Base-by-base conservation (phyloP, 2,329 filamentous ascomycete genomes). In the Pseudocercospora eumusae region DNA sequence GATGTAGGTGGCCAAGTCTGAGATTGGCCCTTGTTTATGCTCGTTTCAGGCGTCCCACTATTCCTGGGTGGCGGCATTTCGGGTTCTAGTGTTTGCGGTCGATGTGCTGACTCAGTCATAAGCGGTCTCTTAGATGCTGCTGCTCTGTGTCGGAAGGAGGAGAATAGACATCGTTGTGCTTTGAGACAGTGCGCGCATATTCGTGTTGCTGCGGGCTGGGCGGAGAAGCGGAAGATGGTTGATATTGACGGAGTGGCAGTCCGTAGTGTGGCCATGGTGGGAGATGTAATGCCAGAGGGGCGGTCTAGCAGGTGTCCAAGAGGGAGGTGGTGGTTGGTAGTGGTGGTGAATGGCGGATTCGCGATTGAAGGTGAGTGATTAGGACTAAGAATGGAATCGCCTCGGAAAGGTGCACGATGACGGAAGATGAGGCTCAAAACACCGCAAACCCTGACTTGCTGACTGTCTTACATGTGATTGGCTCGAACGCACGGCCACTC, bases 31-130 rank as follows among this genome's bases (percentile, higher is more conserved):
- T 81, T 80, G 9, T 84, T 81, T 68, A 88, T 87, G 28, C 86
- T 87, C 10, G 83, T 85, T 59, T 88, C 84, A 56, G 84, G 82
- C 28, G 83, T 76, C n/a, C 82, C 81, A 33, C 79, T 75, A 73
- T 84, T 88, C 67, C 84, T 82, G 49, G 84, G 84, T 58, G 84
- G 84, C 47, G 84, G 83, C 67, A 84, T 82, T 52, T 82, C 79
- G 0, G 82, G 76, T 15, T 82, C 79, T n/a, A 89, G 75, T 1
- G 80, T 80, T 62, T 86, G 82, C 20, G 87, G 86, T 61, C 83
- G 84, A 69, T 88, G 87, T 53, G 85, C 84, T 18, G 85, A 87
- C 31, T 84, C 85, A 11, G 87, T 89, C 73, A 88, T 86, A 73
- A 90, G 82, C 64, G 84, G 83, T 56, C 85, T 79, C 70, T 84